Conservation (phyloP, 352 stramenopile species). For the Pythium apleroticum region DNA sequence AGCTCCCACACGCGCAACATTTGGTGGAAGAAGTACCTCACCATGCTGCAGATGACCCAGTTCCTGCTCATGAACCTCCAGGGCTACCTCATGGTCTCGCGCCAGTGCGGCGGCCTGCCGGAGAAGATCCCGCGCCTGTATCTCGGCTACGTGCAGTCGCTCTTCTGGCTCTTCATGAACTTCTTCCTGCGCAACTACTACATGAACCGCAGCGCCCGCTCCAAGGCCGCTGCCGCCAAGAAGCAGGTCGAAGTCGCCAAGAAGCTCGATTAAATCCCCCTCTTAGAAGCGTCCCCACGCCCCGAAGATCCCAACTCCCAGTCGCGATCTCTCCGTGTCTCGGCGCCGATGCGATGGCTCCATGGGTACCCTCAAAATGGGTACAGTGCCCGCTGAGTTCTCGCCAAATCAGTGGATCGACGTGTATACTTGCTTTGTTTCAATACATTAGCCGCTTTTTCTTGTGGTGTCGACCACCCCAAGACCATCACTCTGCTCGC, state of each 20-base stretch:
- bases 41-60: conserved; percentile 91
- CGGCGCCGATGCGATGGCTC: not conserved
- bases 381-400: conserved; percentile 11
- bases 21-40: conserved; percentile 96
- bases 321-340: not conserved
- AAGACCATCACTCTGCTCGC: conserved; percentile 13
- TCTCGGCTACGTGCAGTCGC: conserved; percentile 92
- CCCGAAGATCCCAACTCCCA: not conserved
- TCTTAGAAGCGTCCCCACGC: not conserved
- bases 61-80: conserved; percentile 76
- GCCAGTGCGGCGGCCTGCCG: conserved; percentile 74
- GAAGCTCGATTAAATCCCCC: conserved; percentile 20
- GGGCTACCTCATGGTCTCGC: conserved; percentile 44
- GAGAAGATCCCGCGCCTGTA: conserved; percentile 72
- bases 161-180: conserved; percentile 95
- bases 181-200: conserved; percentile 98
- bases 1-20: conserved; percentile 94
- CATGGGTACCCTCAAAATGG: conserved; percentile 7
- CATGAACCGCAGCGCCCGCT: conserved; percentile 59
- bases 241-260: conserved; percentile 16
- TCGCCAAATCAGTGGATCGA: conserved; percentile 16
- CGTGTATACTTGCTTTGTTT: conserved; percentile 11
- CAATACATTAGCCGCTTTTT: conserved; percentile 22
- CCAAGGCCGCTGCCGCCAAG: conserved; percentile 12
- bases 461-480: conserved; percentile 13